Conservation (phyloP, 352 stramenopile genomes). For the Phytophthora pinifolia region DNA sequence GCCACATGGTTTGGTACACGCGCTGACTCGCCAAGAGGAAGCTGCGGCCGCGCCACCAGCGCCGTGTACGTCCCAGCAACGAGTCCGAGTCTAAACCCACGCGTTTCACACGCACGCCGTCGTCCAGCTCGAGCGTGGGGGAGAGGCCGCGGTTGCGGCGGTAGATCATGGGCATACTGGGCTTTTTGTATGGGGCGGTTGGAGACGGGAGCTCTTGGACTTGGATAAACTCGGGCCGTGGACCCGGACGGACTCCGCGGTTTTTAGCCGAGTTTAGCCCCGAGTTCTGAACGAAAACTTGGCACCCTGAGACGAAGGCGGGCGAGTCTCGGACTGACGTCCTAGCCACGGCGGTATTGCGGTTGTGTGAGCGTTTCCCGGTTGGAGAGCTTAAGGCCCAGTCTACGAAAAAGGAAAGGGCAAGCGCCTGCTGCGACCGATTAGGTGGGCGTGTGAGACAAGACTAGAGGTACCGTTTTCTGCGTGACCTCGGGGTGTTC, state of each 20-base stretch:
- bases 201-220: constrained; percentile 7
- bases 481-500: not conserved
- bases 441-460: not conserved
- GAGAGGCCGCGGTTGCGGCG: constrained; percentile 48
- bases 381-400: constrained; percentile 7
- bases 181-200: constrained; percentile 6
- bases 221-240: no score
- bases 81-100: constrained; percentile 26
- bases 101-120: constrained; percentile 20
- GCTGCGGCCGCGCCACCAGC: constrained; percentile 31
- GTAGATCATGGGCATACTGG: constrained; percentile 59
- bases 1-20: constrained; percentile 65
- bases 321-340: constrained; percentile 11
- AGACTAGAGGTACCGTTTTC: not conserved
- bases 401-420: constrained; percentile 3
- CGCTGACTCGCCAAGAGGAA: constrained; percentile 37
- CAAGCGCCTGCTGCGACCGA: constrained; percentile 5
- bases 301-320: not conserved
- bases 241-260: constrained; percentile 9
- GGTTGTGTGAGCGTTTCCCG: constrained; percentile 21
- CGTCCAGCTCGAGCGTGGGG: constrained; percentile 26
- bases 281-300: no score
- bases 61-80: constrained; percentile 22
- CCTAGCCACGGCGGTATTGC: constrained; percentile 24
- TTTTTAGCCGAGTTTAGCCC: constrained; percentile 1